phyloP scores from a whole-genome alignment of 306 rosid species.

The barrel medic (Medicago truncatula) region MtrunA17r5.0-ANR NC_053042.1:29667501-29668000 shows the following conservation, averaged over 20 bases:
- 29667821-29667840: slow-evolving; percentile 61
- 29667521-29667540: too few relatives aligned
- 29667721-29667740: slow-evolving; percentile 2
- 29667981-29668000: not conserved
- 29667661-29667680: slow-evolving; percentile 58
- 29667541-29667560: not conserved
- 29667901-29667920: slow-evolving; percentile 29
- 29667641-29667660: slow-evolving; percentile 57
- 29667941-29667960: slow-evolving; percentile 37
- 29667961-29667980: slow-evolving; percentile 49
- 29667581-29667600: not conserved
- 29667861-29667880: slow-evolving; percentile 21
- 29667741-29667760: not conserved
- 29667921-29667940: slow-evolving; percentile 20
- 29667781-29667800: too few relatives aligned
- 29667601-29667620: not conserved
- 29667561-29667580: not conserved
- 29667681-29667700: slow-evolving; percentile 68
- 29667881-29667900: slow-evolving; percentile 41
- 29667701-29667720: slow-evolving; percentile 41
- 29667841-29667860: slow-evolving; percentile 42
- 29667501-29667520: too few relatives aligned
- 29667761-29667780: not conserved
- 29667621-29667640: slow-evolving; percentile 64
- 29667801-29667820: slow-evolving; percentile 54